Evolutionary conservation across 129 eudicot species (phyloP), one percentile per base, ranked within the genome.

Genomic region (Tanacetum coccineum): DNA sequence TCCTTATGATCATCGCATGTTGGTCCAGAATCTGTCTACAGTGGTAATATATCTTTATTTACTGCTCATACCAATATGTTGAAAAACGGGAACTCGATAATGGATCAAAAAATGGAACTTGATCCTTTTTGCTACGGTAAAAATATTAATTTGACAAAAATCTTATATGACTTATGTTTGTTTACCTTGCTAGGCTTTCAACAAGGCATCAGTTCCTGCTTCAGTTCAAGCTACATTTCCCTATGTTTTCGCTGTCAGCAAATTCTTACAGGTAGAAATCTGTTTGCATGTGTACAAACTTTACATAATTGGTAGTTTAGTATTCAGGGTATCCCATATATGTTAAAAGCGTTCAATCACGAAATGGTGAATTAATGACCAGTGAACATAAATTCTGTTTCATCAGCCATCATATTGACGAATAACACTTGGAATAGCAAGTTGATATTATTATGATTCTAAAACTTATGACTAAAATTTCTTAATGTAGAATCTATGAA

Each of bases 161-260:
- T 46, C 30, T 46, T n/a, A 60, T 48, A 50, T 52, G 17, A 36
- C 15, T 49, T 67, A 0, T 68, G 66, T 51, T 67, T 45, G 18
- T 54, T 68, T 25, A 40, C 62, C 21, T 61, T 49, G 1, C 21
- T 76, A 93, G 98, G 78, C 83, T 54, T 93, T 88, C 48, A 86
- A 87, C 84, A 84, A 84, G 17, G 95, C 95, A 57, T 73, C 96
- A 44, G 95, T 93, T 54, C 92, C 96, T 55, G 83, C 96, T 59
- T 84, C 90, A 22, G 92, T 87, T 72, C 96, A 86, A 82, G 96
- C 98, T 63, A 81, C 98, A 3, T 93, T 82, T 73, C 95, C 95
- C 40, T 93, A 93, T 74, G 67, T 79, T 17, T 89, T 88, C 79
- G 91, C 86, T n/a, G 95, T 93, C 66, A 93, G 96, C 92, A 88